Evolutionary conservation across 345 rosid genomes (phyloP).

Genomic region (Capsella bursapastoris): DNA sequence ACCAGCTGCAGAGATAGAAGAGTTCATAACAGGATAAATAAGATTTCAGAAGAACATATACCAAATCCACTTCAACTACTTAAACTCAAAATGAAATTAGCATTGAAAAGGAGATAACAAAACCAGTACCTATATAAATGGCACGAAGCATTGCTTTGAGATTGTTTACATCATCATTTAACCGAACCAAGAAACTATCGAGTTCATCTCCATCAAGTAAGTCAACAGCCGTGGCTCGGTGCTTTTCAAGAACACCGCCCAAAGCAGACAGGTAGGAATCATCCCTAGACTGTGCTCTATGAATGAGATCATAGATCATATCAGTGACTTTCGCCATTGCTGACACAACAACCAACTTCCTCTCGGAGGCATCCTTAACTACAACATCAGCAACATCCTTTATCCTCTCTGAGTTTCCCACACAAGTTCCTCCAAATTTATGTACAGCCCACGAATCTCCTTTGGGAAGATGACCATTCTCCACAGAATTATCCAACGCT

Average conservation of each 20-base stretch:
- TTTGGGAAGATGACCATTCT: slow-evolving; percentile 61
- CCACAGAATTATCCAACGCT: slow-evolving; percentile 55
- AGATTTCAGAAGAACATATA: slow-evolving; percentile 3
- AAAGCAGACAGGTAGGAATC: slow-evolving; percentile 76
- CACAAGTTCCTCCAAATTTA: slow-evolving; percentile 97
- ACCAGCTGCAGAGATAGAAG: slow-evolving; percentile 71
- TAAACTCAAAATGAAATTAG: neutral
- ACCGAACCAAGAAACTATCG: slow-evolving; percentile 62
- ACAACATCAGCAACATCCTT: slow-evolving; percentile 83
- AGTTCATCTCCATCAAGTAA: slow-evolving; percentile 81
- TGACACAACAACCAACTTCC: slow-evolving; percentile 89
- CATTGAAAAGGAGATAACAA: neutral
- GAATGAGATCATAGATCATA: slow-evolving; percentile 90
- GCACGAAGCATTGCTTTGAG: slow-evolving; percentile 98
- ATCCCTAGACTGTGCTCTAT: slow-evolving; percentile 81
- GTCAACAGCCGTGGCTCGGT: slow-evolving; percentile 70
- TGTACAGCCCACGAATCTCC: slow-evolving; percentile 86
- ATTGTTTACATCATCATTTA: slow-evolving; percentile 77
- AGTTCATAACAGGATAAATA: slow-evolving; percentile 25
- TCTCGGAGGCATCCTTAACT: slow-evolving; percentile 60
- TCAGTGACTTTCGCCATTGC: slow-evolving; percentile 98
- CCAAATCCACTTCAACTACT: neutral
- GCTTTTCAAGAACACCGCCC: slow-evolving; percentile 81
- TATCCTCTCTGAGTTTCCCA: slow-evolving; percentile 83
- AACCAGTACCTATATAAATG: slow-evolving; percentile 71